Evolutionary conservation across 495 filamentous ascomycete species (phyloP).

Genomic region (Penicillium cinerascens): DNA sequence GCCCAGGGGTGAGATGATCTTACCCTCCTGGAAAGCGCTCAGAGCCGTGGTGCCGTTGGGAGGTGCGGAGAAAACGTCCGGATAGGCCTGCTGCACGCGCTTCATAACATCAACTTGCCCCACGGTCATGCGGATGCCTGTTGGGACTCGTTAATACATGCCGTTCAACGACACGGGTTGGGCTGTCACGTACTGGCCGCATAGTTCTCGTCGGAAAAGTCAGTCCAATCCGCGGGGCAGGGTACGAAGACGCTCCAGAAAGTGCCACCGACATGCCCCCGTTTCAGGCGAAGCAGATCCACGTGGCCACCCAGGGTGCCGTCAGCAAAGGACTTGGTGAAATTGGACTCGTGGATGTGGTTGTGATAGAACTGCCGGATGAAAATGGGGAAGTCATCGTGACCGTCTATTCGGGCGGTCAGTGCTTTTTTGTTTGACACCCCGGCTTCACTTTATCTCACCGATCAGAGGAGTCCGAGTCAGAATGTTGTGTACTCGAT

Average conservation of each 20-base stretch:
- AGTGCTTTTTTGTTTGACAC: neutral
- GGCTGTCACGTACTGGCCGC: conserved; percentile 36
- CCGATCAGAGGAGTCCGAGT: conserved; percentile 75
- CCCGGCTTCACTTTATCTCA: conserved; percentile 25
- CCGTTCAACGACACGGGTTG: neutral
- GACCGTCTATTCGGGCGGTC: conserved; percentile 63
- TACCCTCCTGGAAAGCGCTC: conserved; percentile 54
- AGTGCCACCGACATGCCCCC: conserved; percentile 56
- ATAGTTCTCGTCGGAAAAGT: conserved; percentile 75
- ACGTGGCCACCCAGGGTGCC: conserved; percentile 69
- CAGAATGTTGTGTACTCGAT: conserved; percentile 68
- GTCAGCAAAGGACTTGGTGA: conserved; percentile 63
- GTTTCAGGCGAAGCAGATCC: conserved; percentile 64
- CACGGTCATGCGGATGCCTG: conserved; percentile 67
- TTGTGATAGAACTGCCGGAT: conserved; percentile 68
- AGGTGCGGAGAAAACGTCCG: conserved; percentile 59
- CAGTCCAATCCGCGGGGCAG: conserved; percentile 66
- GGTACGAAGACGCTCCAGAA: conserved; percentile 90
- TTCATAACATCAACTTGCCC: conserved; percentile 80
- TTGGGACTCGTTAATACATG: neutral
- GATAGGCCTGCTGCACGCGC: conserved; percentile 65
- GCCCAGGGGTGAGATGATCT: conserved; percentile 67
- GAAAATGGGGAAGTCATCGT: conserved; percentile 81
- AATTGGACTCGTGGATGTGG: conserved; percentile 71
- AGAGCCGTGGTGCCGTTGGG: conserved; percentile 57